phyloP scores from a whole-genome alignment of 2,329 filamentous ascomycete genomes.

The Blumeriella jaapii region DNA sequence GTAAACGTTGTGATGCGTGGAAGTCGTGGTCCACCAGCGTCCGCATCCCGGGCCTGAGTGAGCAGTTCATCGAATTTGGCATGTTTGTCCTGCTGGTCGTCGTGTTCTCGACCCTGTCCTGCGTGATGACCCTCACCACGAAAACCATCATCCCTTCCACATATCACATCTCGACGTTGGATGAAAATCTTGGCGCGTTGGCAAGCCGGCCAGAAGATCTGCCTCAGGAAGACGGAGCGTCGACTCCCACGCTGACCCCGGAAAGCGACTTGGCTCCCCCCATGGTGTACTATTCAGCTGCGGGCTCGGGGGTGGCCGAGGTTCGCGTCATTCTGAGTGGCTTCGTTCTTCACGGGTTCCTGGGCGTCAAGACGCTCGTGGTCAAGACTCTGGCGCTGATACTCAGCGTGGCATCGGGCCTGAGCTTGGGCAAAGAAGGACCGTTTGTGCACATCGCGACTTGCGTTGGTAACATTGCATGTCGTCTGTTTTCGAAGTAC shows the following conservation, averaged over 20 bases:
- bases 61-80: conserved; percentile 61
- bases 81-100: conserved; percentile 67
- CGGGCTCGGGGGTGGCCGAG: conserved; percentile 91
- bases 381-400: conserved; percentile 77
- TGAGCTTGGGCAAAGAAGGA: conserved; percentile 85
- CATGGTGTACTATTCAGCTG: conserved; percentile 92
- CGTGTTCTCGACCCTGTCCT: conserved; percentile 57
- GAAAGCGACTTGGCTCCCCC: conserved; percentile 38
- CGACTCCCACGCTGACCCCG: conserved; percentile 28
- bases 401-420: conserved; percentile 80
- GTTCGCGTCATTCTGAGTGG: conserved; percentile 97
- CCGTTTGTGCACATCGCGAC: conserved; percentile 97
- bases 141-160: conserved; percentile 89
- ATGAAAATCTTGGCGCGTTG: conserved; percentile 79
- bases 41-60: conserved; percentile 25
- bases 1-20: conserved; percentile 47
- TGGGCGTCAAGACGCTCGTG: conserved; percentile 76
- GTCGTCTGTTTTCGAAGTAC: conserved; percentile 89
- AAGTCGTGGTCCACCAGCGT: conserved; percentile 43
- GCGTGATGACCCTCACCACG: conserved; percentile 73
- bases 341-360: conserved; percentile 91
- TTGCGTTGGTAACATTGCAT: conserved; percentile 89
- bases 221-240: conserved; percentile 33
- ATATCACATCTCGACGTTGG: conserved; percentile 74
- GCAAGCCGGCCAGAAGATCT: conserved; percentile 28